Conservation (phyloP, 108 stramenopile species). For the Cyclotella atomus region DNA sequence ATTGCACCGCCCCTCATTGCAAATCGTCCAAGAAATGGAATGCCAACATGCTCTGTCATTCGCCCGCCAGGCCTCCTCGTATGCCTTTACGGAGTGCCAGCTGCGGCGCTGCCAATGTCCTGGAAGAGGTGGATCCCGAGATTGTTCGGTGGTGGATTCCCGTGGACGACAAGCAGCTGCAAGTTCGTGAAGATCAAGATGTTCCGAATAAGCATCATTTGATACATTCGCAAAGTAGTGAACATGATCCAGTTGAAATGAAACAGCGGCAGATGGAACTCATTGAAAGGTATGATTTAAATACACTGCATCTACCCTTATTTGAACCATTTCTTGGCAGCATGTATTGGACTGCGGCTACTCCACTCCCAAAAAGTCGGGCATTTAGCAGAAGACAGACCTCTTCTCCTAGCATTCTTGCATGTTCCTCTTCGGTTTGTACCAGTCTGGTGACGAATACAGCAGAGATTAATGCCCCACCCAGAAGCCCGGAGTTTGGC, state of each 20-base stretch:
- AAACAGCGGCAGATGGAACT: not conserved
- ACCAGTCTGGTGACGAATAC: not conserved
- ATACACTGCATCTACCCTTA: conserved; percentile 7
- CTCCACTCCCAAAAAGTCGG: not conserved
- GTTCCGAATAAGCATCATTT: too few relatives aligned
- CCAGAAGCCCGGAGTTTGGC: not conserved
- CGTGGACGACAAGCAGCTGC: too few relatives aligned
- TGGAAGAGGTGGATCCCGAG: not conserved
- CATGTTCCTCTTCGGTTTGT: not conserved
- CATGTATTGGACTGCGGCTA: conserved; percentile 25
- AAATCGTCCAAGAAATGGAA: not conserved
- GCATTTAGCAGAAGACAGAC: not conserved
- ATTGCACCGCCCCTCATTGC: not conserved
- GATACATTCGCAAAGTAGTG: too few relatives aligned
- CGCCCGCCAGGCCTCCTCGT: not conserved
- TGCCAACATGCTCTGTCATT: not conserved
- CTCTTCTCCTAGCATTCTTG: not conserved
- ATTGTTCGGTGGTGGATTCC: not conserved
- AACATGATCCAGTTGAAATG: not conserved
- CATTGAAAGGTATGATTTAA: conserved; percentile 4
- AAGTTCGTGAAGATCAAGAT: too few relatives aligned
- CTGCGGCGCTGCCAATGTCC: too few relatives aligned
- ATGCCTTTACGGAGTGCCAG: not conserved
- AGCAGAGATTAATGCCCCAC: not conserved
- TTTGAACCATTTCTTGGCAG: conserved; percentile 23